Percentiles rank a stretch among this genome's conserved stretches.
Conservation (phyloP, 306 rosid genomes). For the Quercus aquifolioides region DNA sequence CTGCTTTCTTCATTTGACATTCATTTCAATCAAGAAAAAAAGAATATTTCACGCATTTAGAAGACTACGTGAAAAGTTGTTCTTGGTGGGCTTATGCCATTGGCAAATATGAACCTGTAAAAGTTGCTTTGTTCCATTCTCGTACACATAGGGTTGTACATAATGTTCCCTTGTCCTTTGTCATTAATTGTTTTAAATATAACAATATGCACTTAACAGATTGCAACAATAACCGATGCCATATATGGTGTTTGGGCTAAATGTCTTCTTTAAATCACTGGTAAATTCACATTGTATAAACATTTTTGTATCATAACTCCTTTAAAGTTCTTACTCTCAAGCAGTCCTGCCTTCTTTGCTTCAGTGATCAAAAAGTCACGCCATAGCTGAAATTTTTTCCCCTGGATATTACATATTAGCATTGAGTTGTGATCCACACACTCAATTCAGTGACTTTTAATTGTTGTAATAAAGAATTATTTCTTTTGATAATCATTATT, state of each 20-base stretch:
- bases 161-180: slow-evolving; percentile 8
- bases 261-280: too few relatives aligned
- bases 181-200: slow-evolving; percentile 5
- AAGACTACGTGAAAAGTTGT: slow-evolving; percentile 78
- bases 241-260: too few relatives aligned
- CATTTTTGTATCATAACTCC: not conserved
- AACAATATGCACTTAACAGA: too few relatives aligned
- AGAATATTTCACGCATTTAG: slow-evolving; percentile 67
- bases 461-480: not conserved
- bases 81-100: slow-evolving; percentile 95
- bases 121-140: slow-evolving; percentile 1
- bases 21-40: slow-evolving; percentile 2
- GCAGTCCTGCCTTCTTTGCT: not conserved
- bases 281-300: too few relatives aligned
- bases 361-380: not conserved
- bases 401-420: not conserved
- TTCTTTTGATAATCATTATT: not conserved
- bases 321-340: not conserved
- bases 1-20: not conserved
- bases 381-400: not conserved
- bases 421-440: too few relatives aligned
- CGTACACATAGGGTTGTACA: not conserved
- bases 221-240: too few relatives aligned
- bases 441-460: not conserved
- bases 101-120: slow-evolving; percentile 82